Conservation (phyloP, 2,329 filamentous ascomycete genomes). For the Alternaria hordeiaustralica region DNA sequence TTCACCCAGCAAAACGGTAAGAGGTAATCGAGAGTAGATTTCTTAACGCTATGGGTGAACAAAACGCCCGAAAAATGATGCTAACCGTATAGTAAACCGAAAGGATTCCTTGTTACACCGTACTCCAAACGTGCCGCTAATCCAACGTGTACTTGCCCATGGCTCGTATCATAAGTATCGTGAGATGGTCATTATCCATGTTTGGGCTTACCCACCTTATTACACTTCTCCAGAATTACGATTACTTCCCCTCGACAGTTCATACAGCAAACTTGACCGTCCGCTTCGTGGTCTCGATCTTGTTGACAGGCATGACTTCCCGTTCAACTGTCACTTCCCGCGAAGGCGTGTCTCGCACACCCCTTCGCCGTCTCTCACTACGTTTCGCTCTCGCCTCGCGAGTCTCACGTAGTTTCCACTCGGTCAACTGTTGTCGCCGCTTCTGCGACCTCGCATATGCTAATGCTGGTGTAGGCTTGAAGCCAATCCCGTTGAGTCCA, state of each 20-base stretch:
- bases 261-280: constrained; percentile 44
- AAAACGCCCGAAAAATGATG: background rate
- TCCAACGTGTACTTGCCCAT: constrained; percentile 7
- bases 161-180: constrained; percentile 18
- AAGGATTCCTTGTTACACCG: constrained; percentile 8
- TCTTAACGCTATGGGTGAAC: background rate
- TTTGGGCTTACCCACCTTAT: background rate
- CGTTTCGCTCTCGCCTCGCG: constrained; percentile 64
- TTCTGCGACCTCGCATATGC: constrained; percentile 63
- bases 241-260: constrained; percentile 17
- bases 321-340: constrained; percentile 39
- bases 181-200: constrained; percentile 29
- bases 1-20: background rate
- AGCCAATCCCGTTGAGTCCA: constrained; percentile 69
- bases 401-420: constrained; percentile 66
- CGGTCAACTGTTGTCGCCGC: constrained; percentile 64
- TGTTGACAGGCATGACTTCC: constrained; percentile 24
- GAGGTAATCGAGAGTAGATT: background rate
- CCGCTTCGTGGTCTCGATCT: constrained; percentile 24
- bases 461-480: constrained; percentile 65
- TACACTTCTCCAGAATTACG: constrained; percentile 17
- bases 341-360: constrained; percentile 33
- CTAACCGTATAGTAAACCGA: background rate
- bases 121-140: constrained; percentile 11
- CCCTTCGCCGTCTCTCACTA: constrained; percentile 57